Evolutionary conservation across 176 grass and related monocot species (phyloP).

Genomic region (Zoysia japonica): DNA sequence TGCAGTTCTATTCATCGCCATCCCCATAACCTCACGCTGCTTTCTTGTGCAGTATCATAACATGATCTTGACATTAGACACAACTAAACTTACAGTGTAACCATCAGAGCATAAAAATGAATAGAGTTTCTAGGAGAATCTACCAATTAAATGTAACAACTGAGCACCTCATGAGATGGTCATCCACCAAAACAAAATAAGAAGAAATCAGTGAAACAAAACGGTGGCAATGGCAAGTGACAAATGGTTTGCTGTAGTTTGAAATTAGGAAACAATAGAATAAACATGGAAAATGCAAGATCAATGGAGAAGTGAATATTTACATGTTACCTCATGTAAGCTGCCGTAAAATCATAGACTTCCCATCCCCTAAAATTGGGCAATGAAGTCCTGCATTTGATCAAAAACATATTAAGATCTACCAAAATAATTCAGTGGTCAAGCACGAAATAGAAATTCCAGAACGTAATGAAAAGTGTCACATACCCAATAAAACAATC

Average conservation of each 20-base stretch:
- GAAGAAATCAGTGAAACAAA: conserved; percentile 3
- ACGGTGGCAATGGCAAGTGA: neutral
- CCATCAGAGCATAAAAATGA: neutral
- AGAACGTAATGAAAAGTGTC: neutral
- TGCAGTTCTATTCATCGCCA: neutral
- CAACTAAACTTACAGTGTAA: neutral
- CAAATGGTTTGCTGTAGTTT: neutral
- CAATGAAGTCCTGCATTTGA: conserved; percentile 49
- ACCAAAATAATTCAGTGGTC: neutral
- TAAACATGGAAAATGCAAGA: neutral
- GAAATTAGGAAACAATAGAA: conserved; percentile 2
- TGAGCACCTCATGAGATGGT: neutral
- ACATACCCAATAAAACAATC: neutral
- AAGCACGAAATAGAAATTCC: neutral
- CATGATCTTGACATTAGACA: neutral
- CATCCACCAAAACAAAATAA: too few species aligned
- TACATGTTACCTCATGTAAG: conserved; percentile 41
- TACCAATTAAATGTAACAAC: neutral
- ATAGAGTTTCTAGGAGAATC: neutral
- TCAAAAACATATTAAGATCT: conserved; percentile 17
- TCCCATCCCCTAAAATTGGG: conserved; percentile 56
- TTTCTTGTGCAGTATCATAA: neutral
- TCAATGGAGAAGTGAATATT: neutral
- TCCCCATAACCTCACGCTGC: neutral
- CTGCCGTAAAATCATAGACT: conserved; percentile 28